Conservation (phyloP, 73 alveolate genomes). For the Strombidium stylifer region DNA sequence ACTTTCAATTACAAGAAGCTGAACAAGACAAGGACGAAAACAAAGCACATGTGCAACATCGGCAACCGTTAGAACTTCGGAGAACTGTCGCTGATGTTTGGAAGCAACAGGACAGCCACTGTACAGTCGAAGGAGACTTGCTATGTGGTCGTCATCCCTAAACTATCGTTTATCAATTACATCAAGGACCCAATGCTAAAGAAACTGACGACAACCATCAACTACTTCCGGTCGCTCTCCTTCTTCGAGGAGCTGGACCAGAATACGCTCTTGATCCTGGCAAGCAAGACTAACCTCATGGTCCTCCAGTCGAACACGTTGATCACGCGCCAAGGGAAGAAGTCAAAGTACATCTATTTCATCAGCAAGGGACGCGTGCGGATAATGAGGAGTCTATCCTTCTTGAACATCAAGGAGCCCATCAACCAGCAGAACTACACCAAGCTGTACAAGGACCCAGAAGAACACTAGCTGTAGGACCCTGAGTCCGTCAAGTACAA, state of each 20-base stretch:
- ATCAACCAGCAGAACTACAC: slow-evolving; percentile 34
- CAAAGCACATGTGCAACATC: slow-evolving; percentile 53
- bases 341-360: slow-evolving; percentile 39
- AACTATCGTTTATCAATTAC: slow-evolving; percentile 23
- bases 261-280: slow-evolving; percentile 28
- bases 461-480: slow-evolving; percentile 5
- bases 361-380: slow-evolving; percentile 43
- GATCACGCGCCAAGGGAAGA: slow-evolving; percentile 27
- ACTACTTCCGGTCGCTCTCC: slow-evolving; percentile 20
- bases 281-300: slow-evolving; percentile 32
- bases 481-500: neutral
- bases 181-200: slow-evolving; percentile 29
- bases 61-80: slow-evolving; percentile 35
- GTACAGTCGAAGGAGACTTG: slow-evolving; percentile 30
- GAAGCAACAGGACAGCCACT: slow-evolving; percentile 51
- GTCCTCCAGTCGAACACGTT: slow-evolving; percentile 24
- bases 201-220: slow-evolving; percentile 20
- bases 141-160: slow-evolving; percentile 26
- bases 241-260: slow-evolving; percentile 30
- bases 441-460: slow-evolving; percentile 35
- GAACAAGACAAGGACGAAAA: slow-evolving; percentile 32
- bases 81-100: slow-evolving; percentile 36
- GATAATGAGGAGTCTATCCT: slow-evolving; percentile 8
- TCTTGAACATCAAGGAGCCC: slow-evolving; percentile 5
- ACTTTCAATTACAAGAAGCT: slow-evolving; percentile 39